Evolutionary conservation across 257 asterid species (phyloP), one percentile per base, ranked within the genome.

Genomic region (Solanum piurae): DNA sequence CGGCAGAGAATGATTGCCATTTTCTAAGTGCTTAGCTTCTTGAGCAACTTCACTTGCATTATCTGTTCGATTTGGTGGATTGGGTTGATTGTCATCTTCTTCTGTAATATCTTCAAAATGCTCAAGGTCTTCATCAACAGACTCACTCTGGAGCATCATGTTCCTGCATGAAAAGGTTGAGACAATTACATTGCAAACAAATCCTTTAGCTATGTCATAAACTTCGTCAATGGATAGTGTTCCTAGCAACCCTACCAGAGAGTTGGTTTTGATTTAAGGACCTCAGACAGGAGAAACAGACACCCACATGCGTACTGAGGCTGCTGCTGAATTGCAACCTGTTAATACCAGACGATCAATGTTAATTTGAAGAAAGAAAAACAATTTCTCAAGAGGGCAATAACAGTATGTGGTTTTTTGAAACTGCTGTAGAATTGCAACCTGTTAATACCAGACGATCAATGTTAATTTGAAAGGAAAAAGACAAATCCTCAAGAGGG

Each of bases 231-330:
- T 16, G 86, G 31, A n/a, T 73, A 84, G 46, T 37, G 55, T 42
- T 86, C 69, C 72, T 87, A 87, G 62, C 29, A 88, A 91, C 33
- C 92, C 20, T 93, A 97, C 99, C 99, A 97, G 72, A 97, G 96
- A 90, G 98, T 94, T 40, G 98, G 98, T 44, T 94, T 96, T 60
- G 97, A 97, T 92, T 95, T 97, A 87, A 97, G 98, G 86, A 93
- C 98, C 93, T 97, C 99, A 76, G 98, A 97, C 77, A 97, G 94
- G 89, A 97, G 91, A 90, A 95, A 97, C 85, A 97, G 98, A 91
- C 95, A 95, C 64, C 98, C 99, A 87, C 99, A 95, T 55, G 99
- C 98, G 91, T 95, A 93, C 85, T 97, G 99, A 89, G 99, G 98
- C n/a, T 97, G 96, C 91, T 93, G 97, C 89, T 97, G 99, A 37